A percentile compares a stretch with the other conserved stretches of the same genome.
Evolutionary conservation across 2,329 filamentous ascomycete species (phyloP).

Genomic region (Beauveria pseudobassiana): DNA sequence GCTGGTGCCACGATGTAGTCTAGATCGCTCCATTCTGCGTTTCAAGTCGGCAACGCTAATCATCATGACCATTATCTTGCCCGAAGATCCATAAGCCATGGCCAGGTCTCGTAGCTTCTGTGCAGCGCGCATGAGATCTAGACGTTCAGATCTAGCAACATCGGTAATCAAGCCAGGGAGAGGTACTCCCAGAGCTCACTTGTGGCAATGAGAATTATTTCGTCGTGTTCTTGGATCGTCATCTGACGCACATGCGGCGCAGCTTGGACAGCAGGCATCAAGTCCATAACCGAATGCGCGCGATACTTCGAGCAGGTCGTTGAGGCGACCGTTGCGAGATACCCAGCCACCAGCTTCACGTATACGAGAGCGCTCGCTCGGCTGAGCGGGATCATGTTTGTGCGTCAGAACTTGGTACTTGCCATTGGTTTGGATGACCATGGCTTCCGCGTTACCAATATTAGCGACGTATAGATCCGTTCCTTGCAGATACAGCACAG

Average conservation of each 20-base stretch:
- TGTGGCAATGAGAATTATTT: slow-evolving; percentile 87
- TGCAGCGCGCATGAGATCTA: slow-evolving; percentile 87
- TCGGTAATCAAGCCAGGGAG: slow-evolving; percentile 83
- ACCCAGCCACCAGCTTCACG: slow-evolving; percentile 94
- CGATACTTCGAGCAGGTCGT: slow-evolving; percentile 85
- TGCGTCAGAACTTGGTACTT: slow-evolving; percentile 74
- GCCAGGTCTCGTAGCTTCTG: slow-evolving; percentile 92
- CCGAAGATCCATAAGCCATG: slow-evolving; percentile 87
- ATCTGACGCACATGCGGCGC: slow-evolving; percentile 76
- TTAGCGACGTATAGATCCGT: slow-evolving; percentile 93
- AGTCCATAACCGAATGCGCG: slow-evolving; percentile 87
- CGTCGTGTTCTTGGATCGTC: slow-evolving; percentile 77
- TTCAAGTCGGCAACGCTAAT: slow-evolving; percentile 88
- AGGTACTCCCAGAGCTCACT: slow-evolving; percentile 94
- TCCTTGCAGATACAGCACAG: slow-evolving; percentile 80
- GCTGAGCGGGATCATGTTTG: slow-evolving; percentile 89
- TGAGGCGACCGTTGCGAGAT: slow-evolving; percentile 86
- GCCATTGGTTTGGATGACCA: slow-evolving; percentile 85
- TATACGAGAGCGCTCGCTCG: slow-evolving; percentile 76
- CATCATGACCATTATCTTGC: slow-evolving; percentile 99
- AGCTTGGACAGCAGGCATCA: slow-evolving; percentile 89
- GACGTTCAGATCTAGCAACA: slow-evolving; percentile 76
- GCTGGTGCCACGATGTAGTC: slow-evolving; percentile 66
- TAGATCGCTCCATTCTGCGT: slow-evolving; percentile 68
- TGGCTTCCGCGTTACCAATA: slow-evolving; percentile 90